phyloP scores from a whole-genome alignment of 768 basidiomycete species.

The Hebeloma cylindrosporum region DNA sequence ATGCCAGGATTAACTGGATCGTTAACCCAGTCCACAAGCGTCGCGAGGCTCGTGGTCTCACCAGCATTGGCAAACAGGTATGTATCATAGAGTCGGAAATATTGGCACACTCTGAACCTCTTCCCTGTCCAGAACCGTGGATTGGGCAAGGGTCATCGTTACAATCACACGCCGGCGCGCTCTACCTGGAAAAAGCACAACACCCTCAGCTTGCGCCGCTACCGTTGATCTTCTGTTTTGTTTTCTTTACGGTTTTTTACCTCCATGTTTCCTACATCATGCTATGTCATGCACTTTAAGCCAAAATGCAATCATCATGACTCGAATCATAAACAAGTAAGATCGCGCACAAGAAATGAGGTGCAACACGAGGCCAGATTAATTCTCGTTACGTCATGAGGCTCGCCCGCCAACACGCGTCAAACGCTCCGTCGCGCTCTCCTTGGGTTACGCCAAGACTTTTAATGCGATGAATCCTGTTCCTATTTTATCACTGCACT shows the following conservation, averaged over 20 bases:
- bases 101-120: slow-evolving; percentile 2
- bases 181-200: slow-evolving; percentile 99
- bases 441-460: no score
- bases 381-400: no score
- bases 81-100: slow-evolving; percentile 21
- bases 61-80: slow-evolving; percentile 94
- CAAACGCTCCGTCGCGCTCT: no score
- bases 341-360: no score
- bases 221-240: slow-evolving; percentile 59
- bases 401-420: no score
- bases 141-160: slow-evolving; percentile 89
- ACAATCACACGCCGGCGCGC: slow-evolving; percentile 90
- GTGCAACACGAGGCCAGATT: no score
- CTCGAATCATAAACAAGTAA: no score
- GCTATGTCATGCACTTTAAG: not conserved
- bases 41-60: slow-evolving; percentile 96
- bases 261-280: no score
- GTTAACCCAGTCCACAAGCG: slow-evolving; percentile 97
- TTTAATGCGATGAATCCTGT: not conserved
- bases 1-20: slow-evolving; percentile 99
- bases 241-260: slow-evolving; percentile 23
- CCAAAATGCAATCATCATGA: not conserved
- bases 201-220: slow-evolving; percentile 88
- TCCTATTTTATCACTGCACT: not conserved
- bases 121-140: slow-evolving; percentile 77